Percentiles rank a stretch among this genome's conserved stretches.
Evolutionary conservation across 2,329 filamentous ascomycete species (phyloP).

Genomic region (Penicillium sp.): DNA sequence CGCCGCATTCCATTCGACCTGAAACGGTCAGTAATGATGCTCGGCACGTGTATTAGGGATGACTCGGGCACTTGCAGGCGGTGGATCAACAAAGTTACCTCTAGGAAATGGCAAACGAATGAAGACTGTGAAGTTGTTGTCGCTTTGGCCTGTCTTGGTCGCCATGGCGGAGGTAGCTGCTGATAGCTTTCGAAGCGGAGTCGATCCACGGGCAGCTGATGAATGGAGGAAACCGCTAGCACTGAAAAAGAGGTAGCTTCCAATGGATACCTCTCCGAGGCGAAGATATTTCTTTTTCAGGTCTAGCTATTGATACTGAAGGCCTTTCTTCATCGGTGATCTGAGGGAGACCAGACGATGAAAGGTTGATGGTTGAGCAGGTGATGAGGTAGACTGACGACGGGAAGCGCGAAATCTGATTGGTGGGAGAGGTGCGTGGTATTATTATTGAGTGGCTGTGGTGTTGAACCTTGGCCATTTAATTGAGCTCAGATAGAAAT

Average conservation of each 20-base stretch:
- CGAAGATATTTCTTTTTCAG: not conserved
- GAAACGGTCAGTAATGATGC: constrained; percentile 27
- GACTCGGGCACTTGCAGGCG: constrained; percentile 62
- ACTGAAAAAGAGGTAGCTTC: not conserved
- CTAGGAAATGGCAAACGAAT: constrained; percentile 87
- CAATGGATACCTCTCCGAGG: not conserved
- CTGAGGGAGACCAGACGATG: not conserved
- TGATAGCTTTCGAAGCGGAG: constrained; percentile 6
- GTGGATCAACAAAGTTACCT: constrained; percentile 86
- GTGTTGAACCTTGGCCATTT: not conserved
- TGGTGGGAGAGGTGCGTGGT: not conserved
- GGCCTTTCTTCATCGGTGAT: not conserved
- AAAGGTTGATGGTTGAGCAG: not conserved
- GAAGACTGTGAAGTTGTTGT: constrained; percentile 67
- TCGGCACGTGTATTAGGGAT: not conserved
- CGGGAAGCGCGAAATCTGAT: not conserved
- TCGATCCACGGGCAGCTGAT: not conserved
- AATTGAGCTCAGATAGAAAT: accelerated
- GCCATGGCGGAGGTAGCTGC: constrained; percentile 16
- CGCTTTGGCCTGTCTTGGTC: constrained; percentile 5
- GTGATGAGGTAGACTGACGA: constrained; percentile 8
- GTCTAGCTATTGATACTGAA: not conserved
- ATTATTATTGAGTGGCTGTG: not conserved
- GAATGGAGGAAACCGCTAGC: not conserved
- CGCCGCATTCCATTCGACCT: constrained; percentile 84